Evolutionary conservation across 164 flowering plant genomes (phyloP).

Genomic region (Vitis labrusca): DNA sequence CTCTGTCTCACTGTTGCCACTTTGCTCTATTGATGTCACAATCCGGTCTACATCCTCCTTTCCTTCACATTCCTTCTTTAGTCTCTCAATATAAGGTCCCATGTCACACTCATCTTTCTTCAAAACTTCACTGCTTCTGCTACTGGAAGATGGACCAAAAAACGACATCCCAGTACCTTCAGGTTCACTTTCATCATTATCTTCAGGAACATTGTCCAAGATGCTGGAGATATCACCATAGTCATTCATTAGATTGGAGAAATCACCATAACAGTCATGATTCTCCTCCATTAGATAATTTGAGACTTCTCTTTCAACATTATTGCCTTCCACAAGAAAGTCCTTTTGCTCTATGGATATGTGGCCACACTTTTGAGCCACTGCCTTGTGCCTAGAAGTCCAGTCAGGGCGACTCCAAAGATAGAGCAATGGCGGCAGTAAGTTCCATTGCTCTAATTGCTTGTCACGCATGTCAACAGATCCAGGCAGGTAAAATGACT

Average conservation of each 20-base stretch:
- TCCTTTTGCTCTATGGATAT: conserved; percentile 6
- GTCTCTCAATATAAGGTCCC: too few relatives aligned
- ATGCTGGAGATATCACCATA: conserved; percentile 9
- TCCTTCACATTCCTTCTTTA: not conserved
- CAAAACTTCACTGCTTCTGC: not conserved
- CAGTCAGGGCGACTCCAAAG: conserved; percentile 89
- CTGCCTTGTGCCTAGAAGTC: conserved; percentile 48
- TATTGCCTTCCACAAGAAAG: not conserved
- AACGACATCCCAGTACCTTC: not conserved
- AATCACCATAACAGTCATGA: conserved; percentile 24
- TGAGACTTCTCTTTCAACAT: conserved; percentile 10
- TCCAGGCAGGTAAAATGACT: conserved; percentile 92
- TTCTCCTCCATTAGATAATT: conserved; percentile 22
- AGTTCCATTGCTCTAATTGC: conserved; percentile 79
- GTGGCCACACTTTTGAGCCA: conserved; percentile 63
- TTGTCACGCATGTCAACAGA: conserved; percentile 67
- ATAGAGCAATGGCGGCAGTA: conserved; percentile 58
- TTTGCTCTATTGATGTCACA: not conserved
- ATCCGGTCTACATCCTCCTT: not conserved
- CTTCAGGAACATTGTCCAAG: conserved; percentile 26
- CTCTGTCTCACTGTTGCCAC: too few relatives aligned
- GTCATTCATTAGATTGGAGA: conserved; percentile 13
- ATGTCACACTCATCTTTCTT: too few relatives aligned
- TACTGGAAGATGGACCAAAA: not conserved
- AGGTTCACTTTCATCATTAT: conserved; percentile 12